Evolutionary conservation across 768 basidiomycete species (phyloP), one percentile per base, ranked within the genome.

Genomic region (Lentinus brumalis): DNA sequence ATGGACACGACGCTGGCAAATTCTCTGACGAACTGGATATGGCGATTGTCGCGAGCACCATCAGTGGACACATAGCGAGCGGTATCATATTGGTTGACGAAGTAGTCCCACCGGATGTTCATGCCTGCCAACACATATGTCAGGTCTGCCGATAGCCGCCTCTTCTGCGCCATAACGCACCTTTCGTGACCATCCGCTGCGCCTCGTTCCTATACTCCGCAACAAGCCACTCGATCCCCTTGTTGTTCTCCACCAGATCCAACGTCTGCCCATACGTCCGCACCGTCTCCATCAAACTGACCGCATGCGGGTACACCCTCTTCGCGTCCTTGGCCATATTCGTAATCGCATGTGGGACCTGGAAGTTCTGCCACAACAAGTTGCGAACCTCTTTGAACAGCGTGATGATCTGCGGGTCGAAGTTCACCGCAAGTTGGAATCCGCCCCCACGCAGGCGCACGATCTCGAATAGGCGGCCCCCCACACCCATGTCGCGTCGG

Each of bases 261-360:
- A 97, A 77, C 0, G 94, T 97, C 78, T 99, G 97, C 18, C 91
- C 91, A 75, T 99, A 98, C 31, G 94, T 98, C 72, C 96, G 80
- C n/a, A 98, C 94, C 0, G 95, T 96, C 80, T 99, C 97, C 96
- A 98, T 98, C 74, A 94, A 75, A 69, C 92, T 94, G 66, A 98
- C 96, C 2, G 97, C 97, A 78, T 98, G 95, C 0, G 96, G 96
- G 72, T 99, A 99, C 61, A 98, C 96, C 67, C 94, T 80, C 80
- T 97, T 98, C 61, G 97, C 97, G 67, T 99, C 96, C 79, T 98
- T 99, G 39, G 97, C 97, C 86, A 97, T 91, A 72, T 96, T 97
- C 67, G 89, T 89, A 64, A 92, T 94, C 54, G 91, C 87, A 77
- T 98, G 94, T 26, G 95, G 96, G 2, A 98, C 95, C 70, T 91